Evolutionary conservation across 208 protist genomes (phyloP).

Genomic region (Crithidia acanthocephali): DNA sequence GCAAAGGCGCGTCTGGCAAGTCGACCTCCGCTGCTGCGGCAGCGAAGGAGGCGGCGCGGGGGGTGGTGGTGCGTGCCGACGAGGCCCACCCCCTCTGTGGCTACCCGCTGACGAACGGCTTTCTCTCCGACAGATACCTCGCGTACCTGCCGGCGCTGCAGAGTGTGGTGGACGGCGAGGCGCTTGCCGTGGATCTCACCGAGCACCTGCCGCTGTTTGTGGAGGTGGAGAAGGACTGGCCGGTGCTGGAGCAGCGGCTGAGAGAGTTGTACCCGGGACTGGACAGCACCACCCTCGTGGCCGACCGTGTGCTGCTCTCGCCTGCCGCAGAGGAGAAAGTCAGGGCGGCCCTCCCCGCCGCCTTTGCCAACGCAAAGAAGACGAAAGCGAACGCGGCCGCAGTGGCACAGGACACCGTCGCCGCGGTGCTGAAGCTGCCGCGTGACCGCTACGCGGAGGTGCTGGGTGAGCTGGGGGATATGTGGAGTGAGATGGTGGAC

Average conservation of each 20-base stretch:
- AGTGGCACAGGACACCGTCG: constrained; percentile 28
- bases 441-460: constrained; percentile 40
- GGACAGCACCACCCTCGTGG: constrained; percentile 39
- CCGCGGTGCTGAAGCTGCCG: constrained; percentile 36
- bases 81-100: constrained; percentile 62
- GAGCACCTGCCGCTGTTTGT: constrained; percentile 54
- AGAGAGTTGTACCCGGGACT: constrained; percentile 63
- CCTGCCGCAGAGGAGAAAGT: constrained; percentile 35
- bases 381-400: neutral
- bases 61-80: constrained; percentile 34
- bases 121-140: constrained; percentile 66
- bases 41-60: neutral
- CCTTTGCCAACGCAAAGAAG: constrained; percentile 23
- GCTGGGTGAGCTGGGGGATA: constrained; percentile 41
- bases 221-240: constrained; percentile 56
- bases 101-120: constrained; percentile 57
- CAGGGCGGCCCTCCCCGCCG: constrained; percentile 29
- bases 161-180: constrained; percentile 53
- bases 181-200: constrained; percentile 48
- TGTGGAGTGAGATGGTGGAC: constrained; percentile 41
- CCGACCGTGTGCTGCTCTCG: constrained; percentile 44
- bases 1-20: constrained; percentile 31
- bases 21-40: neutral
- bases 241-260: constrained; percentile 47
- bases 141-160: constrained; percentile 58